Percentiles rank a stretch among this genome's conserved stretches.
Conservation (phyloP, 2,329 filamentous ascomycete species). For the Bertia moriformis region DNA sequence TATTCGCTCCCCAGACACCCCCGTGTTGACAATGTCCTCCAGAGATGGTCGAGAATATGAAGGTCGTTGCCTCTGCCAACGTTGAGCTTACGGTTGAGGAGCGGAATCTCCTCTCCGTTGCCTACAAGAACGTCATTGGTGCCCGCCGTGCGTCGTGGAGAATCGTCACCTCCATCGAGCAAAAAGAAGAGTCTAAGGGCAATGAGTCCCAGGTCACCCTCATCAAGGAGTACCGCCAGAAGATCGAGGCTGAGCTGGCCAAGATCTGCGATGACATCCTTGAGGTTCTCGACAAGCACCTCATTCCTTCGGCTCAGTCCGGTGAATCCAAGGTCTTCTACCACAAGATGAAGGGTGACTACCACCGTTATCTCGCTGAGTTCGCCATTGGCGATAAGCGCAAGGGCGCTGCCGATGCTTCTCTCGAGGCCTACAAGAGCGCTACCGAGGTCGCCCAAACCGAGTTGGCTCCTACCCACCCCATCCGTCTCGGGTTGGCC, state of each 20-base stretch:
- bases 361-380: constrained; percentile 97
- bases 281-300: constrained; percentile 80
- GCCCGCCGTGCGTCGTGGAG: constrained; percentile 94
- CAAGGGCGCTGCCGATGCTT: constrained; percentile 85
- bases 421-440: constrained; percentile 89
- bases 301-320: constrained; percentile 85
- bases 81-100: constrained; percentile 80
- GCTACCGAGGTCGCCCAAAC: constrained; percentile 77
- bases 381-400: constrained; percentile 89
- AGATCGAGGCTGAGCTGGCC: constrained; percentile 92
- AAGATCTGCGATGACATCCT: constrained; percentile 98
- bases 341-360: constrained; percentile 99
- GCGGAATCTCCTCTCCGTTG: constrained; percentile 91
- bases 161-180: constrained; percentile 96
- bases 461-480: constrained; percentile 80
- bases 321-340: constrained; percentile 99
- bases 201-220: constrained; percentile 77
- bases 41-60: constrained; percentile 99
- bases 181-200: constrained; percentile 99
- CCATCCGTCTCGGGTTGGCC: constrained; percentile 80
- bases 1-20: constrained; percentile 3
- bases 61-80: constrained; percentile 82
- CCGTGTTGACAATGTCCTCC: too few relatives aligned
- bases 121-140: constrained; percentile 98
- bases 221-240: constrained; percentile 97